Evolutionary conservation across 768 basidiomycete species (phyloP).

Genomic region (Termitomyces sp.): DNA sequence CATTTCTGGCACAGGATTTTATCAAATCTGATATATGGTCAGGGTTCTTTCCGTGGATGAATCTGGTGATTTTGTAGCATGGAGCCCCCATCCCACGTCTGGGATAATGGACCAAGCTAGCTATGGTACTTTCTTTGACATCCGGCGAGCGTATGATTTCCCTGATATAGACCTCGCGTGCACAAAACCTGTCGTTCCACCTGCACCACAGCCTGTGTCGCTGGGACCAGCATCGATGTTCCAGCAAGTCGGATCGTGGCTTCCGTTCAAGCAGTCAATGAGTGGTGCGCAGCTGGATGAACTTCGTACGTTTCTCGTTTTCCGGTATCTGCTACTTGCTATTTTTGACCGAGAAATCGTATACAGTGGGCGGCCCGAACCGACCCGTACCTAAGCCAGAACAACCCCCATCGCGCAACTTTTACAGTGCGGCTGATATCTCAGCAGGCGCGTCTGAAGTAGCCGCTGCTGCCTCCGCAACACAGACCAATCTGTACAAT

Average conservation of each 20-base stretch:
- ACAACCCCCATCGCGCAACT: constrained; percentile 3
- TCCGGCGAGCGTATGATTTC: constrained; percentile 46
- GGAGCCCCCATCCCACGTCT: constrained; percentile 32
- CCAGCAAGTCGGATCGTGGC: constrained; percentile 43
- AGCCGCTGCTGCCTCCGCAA: constrained; percentile 23
- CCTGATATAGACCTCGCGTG: constrained; percentile 53
- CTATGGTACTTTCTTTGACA: constrained; percentile 61
- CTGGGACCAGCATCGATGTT: constrained; percentile 56
- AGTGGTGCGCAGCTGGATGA: constrained; percentile 61
- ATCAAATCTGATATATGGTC: neutral
- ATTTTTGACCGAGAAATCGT: neutral
- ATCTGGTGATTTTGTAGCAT: constrained; percentile 54
- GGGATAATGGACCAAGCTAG: constrained; percentile 35
- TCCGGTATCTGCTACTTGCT: neutral
- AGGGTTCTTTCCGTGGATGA: constrained; percentile 23
- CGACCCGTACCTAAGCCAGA: constrained; percentile 48
- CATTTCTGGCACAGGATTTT: neutral
- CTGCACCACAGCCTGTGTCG: constrained; percentile 62
- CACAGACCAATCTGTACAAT: constrained; percentile 42
- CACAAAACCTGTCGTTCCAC: constrained; percentile 42
- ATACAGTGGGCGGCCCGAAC: constrained; percentile 63
- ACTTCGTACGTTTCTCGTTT: constrained; percentile 42
- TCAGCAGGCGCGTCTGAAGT: constrained; percentile 16
- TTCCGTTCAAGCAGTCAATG: constrained; percentile 48
- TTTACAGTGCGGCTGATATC: constrained; percentile 6